Conservation (phyloP, 768 basidiomycete genomes). For the Termitomyces sp. region DNA sequence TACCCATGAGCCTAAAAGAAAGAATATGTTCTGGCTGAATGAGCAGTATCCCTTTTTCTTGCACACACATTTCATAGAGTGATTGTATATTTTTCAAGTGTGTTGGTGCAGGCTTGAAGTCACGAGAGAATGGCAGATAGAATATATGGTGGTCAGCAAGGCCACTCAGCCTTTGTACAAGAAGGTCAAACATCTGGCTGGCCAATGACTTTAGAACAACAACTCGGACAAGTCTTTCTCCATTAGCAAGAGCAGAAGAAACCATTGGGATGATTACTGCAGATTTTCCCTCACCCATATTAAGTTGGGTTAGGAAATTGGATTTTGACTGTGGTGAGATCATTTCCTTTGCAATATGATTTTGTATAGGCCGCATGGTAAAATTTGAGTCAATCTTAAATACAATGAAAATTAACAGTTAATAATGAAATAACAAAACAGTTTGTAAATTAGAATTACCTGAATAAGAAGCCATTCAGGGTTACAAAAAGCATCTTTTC, state of each 20-base stretch:
- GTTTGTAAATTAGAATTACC: background rate
- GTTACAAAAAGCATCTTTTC: background rate
- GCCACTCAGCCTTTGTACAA: slow-evolving; percentile 35
- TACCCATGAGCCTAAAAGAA: slow-evolving; percentile 41
- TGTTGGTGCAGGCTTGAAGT: slow-evolving; percentile 15
- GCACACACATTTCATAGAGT: slow-evolving; percentile 33
- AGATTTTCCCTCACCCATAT: slow-evolving; percentile 57
- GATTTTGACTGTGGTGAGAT: slow-evolving; percentile 26
- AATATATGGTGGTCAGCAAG: slow-evolving; percentile 42
- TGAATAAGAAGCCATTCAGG: background rate
- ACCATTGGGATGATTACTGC: slow-evolving; percentile 46
- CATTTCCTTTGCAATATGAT: slow-evolving; percentile 38
- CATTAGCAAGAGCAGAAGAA: slow-evolving; percentile 33
- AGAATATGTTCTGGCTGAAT: slow-evolving; percentile 49
- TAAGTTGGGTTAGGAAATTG: slow-evolving; percentile 42
- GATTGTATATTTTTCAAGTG: slow-evolving; percentile 19
- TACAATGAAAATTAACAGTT: background rate
- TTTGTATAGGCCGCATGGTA: slow-evolving; percentile 35
- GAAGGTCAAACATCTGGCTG: slow-evolving; percentile 43
- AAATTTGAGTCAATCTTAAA: slow-evolving; percentile 17
- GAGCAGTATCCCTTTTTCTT: slow-evolving; percentile 36
- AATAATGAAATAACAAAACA: background rate
- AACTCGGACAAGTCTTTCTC: slow-evolving; percentile 37
- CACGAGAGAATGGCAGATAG: slow-evolving; percentile 44
- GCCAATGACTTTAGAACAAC: slow-evolving; percentile 44